These are phyloP conservation scores for Puccinia horiana DNA, from an alignment of 1,284 basidiomycete genomes.

Conservation along the genomic window DNA sequence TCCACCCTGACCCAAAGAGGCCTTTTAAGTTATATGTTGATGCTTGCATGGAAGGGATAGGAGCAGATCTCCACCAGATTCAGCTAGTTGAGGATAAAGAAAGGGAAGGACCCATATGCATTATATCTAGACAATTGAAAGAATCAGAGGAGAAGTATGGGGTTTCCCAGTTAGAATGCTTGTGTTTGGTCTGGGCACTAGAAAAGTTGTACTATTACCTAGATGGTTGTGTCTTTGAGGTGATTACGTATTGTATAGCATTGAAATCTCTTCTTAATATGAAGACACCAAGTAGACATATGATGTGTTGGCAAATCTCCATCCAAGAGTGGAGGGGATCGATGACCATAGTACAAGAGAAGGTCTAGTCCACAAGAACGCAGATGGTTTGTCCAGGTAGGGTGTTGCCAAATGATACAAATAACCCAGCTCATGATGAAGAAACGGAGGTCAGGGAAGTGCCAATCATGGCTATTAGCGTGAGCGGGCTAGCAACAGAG, in stretches of 20 bases:
- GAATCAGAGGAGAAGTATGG: background rate
- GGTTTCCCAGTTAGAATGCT: background rate
- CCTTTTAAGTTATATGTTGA: conserved; percentile 4
- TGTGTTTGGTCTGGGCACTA: background rate
- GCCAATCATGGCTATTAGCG: too few species aligned
- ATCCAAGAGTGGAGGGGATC: background rate
- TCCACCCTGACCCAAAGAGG: background rate
- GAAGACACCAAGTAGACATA: background rate
- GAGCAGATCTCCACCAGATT: background rate
- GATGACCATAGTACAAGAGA: background rate
- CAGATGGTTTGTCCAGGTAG: background rate
- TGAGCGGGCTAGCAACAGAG: too few species aligned
- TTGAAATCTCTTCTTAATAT: background rate
- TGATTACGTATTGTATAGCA: background rate
- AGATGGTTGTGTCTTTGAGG: background rate
- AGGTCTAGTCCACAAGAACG: background rate
- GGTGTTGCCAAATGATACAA: background rate
- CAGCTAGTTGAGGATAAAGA: background rate
- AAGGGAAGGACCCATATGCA: background rate
- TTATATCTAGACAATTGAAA: background rate
- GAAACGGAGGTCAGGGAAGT: too few species aligned
- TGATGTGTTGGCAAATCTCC: background rate
- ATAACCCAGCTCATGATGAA: too few species aligned
- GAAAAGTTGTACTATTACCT: background rate
- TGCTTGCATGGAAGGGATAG: conserved; percentile 1